Conservation (phyloP, 73 alveolate genomes). For the Blepharisma japonicum region DNA sequence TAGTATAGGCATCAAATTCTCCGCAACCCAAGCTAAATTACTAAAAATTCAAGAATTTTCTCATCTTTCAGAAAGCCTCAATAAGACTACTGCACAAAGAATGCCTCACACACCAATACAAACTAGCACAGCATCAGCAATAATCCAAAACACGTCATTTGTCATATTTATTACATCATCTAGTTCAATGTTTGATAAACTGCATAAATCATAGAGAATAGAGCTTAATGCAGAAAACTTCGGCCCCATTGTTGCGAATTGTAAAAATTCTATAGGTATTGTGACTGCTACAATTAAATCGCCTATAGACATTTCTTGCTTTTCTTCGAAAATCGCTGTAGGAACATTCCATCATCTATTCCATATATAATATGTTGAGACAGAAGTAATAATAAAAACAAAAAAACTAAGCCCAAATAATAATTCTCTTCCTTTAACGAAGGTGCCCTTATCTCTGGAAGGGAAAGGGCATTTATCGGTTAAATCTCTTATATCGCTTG, state of each 20-base stretch:
- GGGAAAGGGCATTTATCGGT: constrained; percentile 15
- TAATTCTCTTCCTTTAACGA: not conserved
- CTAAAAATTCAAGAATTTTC: no score
- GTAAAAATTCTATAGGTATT: constrained; percentile 32
- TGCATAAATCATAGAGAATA: no score
- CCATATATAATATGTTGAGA: not conserved
- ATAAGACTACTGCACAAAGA: no score
- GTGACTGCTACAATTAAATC: not conserved
- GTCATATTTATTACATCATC: no score
- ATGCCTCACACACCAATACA: no score
- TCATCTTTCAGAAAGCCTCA: no score
- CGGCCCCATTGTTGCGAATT: constrained; percentile 25
- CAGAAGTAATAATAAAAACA: constrained; percentile 5
- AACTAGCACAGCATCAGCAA: no score
- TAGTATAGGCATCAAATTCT: no score
- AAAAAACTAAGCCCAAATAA: not conserved
- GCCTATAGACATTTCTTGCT: not conserved
- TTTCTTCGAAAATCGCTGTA: not conserved
- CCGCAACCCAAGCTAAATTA: no score
- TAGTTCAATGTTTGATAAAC: no score
- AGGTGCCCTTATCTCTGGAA: not conserved
- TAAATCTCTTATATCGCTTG: not conserved
- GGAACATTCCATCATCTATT: not conserved
- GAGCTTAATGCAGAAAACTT: no score
- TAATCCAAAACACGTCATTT: no score